Conservation (phyloP, 331 rosid species). For the Dryas integrifolia region DNA sequence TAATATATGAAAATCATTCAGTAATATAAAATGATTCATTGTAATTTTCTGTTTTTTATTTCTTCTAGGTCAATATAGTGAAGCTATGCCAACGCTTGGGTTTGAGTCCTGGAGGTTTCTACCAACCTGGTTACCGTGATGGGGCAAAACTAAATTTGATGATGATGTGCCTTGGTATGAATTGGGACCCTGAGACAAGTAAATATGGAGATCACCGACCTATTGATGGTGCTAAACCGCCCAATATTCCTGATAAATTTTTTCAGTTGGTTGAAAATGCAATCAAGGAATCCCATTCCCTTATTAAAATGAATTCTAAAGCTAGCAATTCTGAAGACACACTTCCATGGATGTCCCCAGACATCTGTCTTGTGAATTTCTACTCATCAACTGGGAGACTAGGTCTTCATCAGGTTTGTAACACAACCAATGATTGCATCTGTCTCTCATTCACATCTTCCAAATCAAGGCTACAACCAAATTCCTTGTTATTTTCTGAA, state of each 20-base stretch:
- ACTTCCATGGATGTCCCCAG: conserved; percentile 46
- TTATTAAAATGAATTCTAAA: conserved; percentile 21
- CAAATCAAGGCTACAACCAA: neutral
- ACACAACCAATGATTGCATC: neutral
- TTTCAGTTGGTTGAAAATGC: conserved; percentile 34
- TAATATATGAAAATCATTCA: neutral
- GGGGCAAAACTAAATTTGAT: conserved; percentile 51
- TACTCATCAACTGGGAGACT: conserved; percentile 56
- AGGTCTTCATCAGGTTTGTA: conserved; percentile 76
- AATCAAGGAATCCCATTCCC: conserved; percentile 37
- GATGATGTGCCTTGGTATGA: conserved; percentile 92
- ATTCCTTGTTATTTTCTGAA: neutral
- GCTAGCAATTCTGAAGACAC: conserved; percentile 15
- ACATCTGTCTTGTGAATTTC: conserved; percentile 70
- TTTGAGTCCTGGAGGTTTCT: conserved; percentile 71
- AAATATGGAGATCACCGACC: conserved; percentile 41
- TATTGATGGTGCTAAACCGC: conserved; percentile 53
- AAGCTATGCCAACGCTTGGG: conserved; percentile 55
- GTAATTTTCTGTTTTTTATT: neutral
- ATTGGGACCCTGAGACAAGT: conserved; percentile 68
- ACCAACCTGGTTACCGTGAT: conserved; percentile 67
- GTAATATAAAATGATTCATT: neutral
- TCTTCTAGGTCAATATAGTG: conserved; percentile 44
- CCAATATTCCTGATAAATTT: conserved; percentile 48
- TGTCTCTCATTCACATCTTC: neutral